These are phyloP conservation scores for Chaetomiaceae sp. DNA, from an alignment of 2,329 filamentous ascomycete species.

Conservation along the genomic window DNA sequence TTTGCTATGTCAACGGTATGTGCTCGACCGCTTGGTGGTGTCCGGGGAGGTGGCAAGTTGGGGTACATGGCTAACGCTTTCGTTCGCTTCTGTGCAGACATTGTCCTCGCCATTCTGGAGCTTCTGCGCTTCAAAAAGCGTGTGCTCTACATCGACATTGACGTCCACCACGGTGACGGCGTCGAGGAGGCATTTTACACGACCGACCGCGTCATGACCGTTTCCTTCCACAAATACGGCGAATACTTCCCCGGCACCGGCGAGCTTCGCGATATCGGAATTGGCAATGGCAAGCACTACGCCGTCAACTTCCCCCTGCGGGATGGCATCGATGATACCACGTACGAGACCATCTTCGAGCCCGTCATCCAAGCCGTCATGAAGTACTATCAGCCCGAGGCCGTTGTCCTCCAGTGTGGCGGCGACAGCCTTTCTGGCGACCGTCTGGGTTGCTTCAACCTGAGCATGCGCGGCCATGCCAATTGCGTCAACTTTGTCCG, in stretches of 20 bases:
- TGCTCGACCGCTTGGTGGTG: slow-evolving; percentile 43
- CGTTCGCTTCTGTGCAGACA: slow-evolving; percentile 53
- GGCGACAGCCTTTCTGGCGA: slow-evolving; percentile 94
- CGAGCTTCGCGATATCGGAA: slow-evolving; percentile 77
- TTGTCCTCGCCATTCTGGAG: slow-evolving; percentile 91
- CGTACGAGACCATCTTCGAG: slow-evolving; percentile 88
- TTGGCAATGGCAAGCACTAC: slow-evolving; percentile 84
- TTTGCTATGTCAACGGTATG: slow-evolving; percentile 95
- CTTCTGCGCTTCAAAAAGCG: slow-evolving; percentile 85
- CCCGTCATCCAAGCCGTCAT: slow-evolving; percentile 84
- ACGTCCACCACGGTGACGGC: slow-evolving; percentile 81
- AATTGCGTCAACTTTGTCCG: slow-evolving; percentile 93
- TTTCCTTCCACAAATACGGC: slow-evolving; percentile 96
- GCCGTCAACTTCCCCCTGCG: slow-evolving; percentile 87
- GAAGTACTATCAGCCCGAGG: slow-evolving; percentile 80
- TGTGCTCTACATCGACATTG: slow-evolving; percentile 94
- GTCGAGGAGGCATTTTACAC: slow-evolving; percentile 84
- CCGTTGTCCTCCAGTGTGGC: slow-evolving; percentile 92
- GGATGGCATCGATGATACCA: slow-evolving; percentile 83
- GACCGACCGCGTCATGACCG: slow-evolving; percentile 78
- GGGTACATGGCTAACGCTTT: background rate
- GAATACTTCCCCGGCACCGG: slow-evolving; percentile 94
- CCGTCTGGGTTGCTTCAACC: slow-evolving; percentile 91
- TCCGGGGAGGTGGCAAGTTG: no score
- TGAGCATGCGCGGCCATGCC: slow-evolving; percentile 94